Base-by-base conservation (phyloP, 345 rosid genomes). In the Populus euphratica region DNA sequence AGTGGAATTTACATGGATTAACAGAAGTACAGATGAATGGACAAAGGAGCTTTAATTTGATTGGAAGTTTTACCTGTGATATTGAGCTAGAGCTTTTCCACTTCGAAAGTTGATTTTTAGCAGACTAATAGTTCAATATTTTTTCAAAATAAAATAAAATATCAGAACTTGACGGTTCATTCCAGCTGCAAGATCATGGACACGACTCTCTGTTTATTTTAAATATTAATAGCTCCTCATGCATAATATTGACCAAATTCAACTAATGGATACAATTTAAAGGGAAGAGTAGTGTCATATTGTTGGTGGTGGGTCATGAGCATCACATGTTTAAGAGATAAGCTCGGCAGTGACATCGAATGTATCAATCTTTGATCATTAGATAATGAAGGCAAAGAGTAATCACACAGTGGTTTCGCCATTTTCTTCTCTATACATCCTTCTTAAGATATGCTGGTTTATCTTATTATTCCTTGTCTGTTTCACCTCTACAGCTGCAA, bases 401-500 rank as follows among this genome's bases (percentile, higher is more conserved):
- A 21, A 54, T 54, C 25, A 21, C 23, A 54, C 61, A 54, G 61
- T 5, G 2, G 20, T 50, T 6, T 18, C 56, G 6, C 61, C 8
- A 50, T 17, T 50, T 50, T 18, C n/a, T 2, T 52, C 63, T 59
- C 27, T 8, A 12, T 5, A 0, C 13, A 3, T 9, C 13, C 23
- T 59, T 13, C 21, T 50, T 6, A 10, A 20, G 20, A 1, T 65
- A 3, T 31, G 9, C 33, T 31, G 17, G 4, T 54, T 69, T 31
- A 18, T 29, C 20, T 23, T 56, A 56, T 25, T 73, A 18, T 14
- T 61, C 4, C 3, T 8, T 8, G 2, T 66, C 0, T 8, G 6
- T 21, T 41, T 73, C 1, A 10, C 7, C 2, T 43, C 7, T 67
- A 20, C 86, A 96, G 99, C 99, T 5, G 98, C 98, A 9, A 89